Conservation (phyloP, 1,139 yeast genomes). For the Blastobotrys proliferans region DNA sequence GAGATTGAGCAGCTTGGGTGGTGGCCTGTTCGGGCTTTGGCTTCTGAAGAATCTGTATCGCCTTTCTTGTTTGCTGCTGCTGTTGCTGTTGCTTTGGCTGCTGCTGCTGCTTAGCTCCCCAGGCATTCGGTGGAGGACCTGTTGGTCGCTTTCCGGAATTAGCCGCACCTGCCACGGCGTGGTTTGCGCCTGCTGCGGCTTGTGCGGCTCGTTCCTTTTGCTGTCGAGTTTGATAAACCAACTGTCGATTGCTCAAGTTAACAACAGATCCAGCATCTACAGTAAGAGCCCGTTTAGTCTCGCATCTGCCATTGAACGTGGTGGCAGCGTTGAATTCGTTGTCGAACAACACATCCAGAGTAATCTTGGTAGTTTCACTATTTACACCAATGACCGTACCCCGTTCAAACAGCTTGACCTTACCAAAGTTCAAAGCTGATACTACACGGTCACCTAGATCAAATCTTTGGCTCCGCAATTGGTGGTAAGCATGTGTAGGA, state of each 20-base stretch:
- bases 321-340: constrained; percentile 78
- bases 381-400: constrained; percentile 89
- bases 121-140: constrained; percentile 18
- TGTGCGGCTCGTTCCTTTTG: constrained; percentile 11
- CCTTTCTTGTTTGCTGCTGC: not conserved
- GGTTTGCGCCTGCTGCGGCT: not conserved
- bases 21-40: not conserved
- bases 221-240: constrained; percentile 52
- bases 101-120: constrained; percentile 1
- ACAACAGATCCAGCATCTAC: constrained; percentile 79
- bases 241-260: constrained; percentile 69
- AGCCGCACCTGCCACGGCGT: not conserved
- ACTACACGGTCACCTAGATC: constrained; percentile 86
- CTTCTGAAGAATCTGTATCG: too few relatives aligned
- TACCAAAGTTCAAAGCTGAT: constrained; percentile 82
- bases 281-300: constrained; percentile 75
- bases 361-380: constrained; percentile 51
- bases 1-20: too few relatives aligned
- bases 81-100: constrained; percentile 3
- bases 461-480: constrained; percentile 72
- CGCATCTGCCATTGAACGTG: constrained; percentile 70
- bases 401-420: constrained; percentile 79
- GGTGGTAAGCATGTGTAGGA: constrained; percentile 68
- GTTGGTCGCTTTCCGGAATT: not conserved
- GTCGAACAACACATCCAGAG: constrained; percentile 79